These are phyloP conservation scores for Naganishia sp. DNA, from an alignment of 1,284 basidiomycete genomes.

Conservation along the genomic window DNA sequence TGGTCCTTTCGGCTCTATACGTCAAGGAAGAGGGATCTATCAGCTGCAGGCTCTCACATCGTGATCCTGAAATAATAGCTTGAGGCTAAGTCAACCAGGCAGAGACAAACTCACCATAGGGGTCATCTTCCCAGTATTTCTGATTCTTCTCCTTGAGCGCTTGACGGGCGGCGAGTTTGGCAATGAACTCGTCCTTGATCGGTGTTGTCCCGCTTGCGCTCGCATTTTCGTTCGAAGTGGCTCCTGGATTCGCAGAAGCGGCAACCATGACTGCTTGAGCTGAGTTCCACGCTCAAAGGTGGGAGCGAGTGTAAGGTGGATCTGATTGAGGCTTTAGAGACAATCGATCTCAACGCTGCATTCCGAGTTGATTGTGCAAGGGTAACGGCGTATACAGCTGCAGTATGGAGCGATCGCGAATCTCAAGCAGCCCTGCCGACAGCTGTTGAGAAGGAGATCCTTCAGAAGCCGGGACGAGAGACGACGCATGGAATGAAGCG, in stretches of 20 bases:
- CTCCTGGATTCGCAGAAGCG: neutral
- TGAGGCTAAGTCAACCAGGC: neutral
- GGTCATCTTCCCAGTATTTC: constrained; percentile 52
- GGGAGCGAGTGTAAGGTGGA: no score
- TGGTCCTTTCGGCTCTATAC: constrained; percentile 48
- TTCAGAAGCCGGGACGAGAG: neutral
- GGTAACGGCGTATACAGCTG: no score
- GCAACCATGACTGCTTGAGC: constrained; percentile 1
- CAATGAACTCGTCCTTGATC: constrained; percentile 47
- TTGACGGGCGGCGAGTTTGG: constrained; percentile 45
- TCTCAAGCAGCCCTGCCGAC: no score
- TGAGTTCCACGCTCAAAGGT: no score
- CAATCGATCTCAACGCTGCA: neutral
- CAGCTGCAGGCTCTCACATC: no score
- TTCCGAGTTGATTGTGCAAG: neutral
- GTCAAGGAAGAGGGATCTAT: neutral
- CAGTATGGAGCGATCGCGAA: no score
- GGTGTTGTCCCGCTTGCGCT: neutral
- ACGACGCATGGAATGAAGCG: neutral
- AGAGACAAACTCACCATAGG: constrained; percentile 41
- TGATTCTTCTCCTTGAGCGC: constrained; percentile 46
- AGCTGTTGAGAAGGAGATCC: no score
- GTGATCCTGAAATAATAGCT: no score
- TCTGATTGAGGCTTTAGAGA: neutral
- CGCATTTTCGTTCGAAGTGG: neutral